Evolutionary conservation across 345 rosid species (phyloP).

Genomic region (Populus deltoides): DNA sequence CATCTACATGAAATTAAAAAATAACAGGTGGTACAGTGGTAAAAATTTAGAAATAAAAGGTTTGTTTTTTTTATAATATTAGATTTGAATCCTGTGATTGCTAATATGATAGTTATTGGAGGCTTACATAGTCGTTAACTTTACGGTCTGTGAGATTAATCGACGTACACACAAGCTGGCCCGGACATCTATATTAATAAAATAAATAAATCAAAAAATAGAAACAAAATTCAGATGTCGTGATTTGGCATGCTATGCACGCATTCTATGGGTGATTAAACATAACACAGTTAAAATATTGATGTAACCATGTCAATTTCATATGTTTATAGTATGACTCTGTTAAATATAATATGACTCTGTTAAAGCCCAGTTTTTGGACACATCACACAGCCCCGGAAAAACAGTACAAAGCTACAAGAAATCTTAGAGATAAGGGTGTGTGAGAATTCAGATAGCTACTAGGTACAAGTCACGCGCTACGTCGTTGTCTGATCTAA

Average conservation of each 20-base stretch:
- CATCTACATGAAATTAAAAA: conserved; percentile 6
- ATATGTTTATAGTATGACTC: background rate
- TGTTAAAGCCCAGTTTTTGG: background rate
- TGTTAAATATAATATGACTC: background rate
- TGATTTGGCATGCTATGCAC: background rate
- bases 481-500: too few relatives aligned
- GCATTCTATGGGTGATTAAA: background rate
- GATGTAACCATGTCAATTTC: background rate
- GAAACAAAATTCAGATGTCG: background rate
- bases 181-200: too few relatives aligned
- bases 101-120: too few relatives aligned
- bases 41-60: too few relatives aligned
- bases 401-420: background rate
- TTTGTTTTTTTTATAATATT: too few relatives aligned
- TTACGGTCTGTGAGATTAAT: too few relatives aligned
- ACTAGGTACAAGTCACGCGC: too few relatives aligned
- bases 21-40: too few relatives aligned
- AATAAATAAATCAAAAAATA: background rate
- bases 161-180: too few relatives aligned
- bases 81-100: too few relatives aligned
- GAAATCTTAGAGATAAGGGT: background rate
- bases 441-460: background rate
- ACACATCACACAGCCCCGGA: background rate
- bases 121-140: too few relatives aligned
- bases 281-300: background rate